Evolutionary conservation across 2,329 filamentous ascomycete genomes (phyloP), one percentile per base, ranked within the genome.

Genomic region (Trichoderma hamatum): DNA sequence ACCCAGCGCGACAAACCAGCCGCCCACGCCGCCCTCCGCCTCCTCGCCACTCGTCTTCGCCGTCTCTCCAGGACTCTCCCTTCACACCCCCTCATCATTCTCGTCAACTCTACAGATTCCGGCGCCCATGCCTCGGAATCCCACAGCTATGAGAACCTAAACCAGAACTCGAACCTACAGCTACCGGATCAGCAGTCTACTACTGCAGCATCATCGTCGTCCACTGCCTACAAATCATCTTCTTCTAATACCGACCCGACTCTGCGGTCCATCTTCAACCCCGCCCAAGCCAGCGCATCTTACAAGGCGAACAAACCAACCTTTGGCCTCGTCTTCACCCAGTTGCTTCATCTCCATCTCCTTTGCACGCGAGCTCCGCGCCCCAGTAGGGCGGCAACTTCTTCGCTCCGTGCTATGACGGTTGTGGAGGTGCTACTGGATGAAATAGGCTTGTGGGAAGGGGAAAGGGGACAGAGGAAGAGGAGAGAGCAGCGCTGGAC

Each of bases 401-500:
- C 43, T 28, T 26, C 46, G 14, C 72, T 75, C 9, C 70, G 71
- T 49, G 78, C 75, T 43, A 78, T 77, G 1, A 86, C 83, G 79
- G 80, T 81, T 0, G 78, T 86, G 0, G 85, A 88, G 78, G 83
- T 85, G 28, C 73, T 88, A 68, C 73, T 86, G 13, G 85, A 88
- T 71, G 83, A 85, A 72, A 68, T 82, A 32, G 84, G 84, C 2
- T 73, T 83, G 32, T 85, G 83, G 83, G 76, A 78, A 72, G 75
- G 72, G 1, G 73, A 54, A 24, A 80, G 78, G 69, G 78, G 76
- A 3, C 59, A 30, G 28, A 73, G 76, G 46, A 70, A 52, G 52
- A 71, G 70, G n/a, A 73, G 86, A 63, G 87, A 89, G 76, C 83
- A 86, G 80, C 79, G 83, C 52, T 89, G 86, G 86, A 81, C 78